These are phyloP conservation scores for Candida namnaoensis DNA, from an alignment of 805 yeast genomes.

Conservation along the genomic window DNA sequence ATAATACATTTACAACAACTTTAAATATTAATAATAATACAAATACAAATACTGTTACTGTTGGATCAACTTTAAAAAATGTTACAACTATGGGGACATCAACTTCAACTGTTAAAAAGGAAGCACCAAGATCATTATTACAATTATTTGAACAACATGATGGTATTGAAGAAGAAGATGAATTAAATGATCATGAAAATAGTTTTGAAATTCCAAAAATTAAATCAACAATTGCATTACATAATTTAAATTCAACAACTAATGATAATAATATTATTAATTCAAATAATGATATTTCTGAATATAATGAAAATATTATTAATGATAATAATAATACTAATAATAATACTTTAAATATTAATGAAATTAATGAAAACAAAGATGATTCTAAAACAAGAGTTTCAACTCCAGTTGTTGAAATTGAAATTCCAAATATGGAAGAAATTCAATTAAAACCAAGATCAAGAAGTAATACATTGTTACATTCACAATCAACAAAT, in stretches of 20 bases:
- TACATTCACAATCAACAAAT: slow-evolving; percentile 12
- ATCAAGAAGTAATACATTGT: slow-evolving; percentile 21
- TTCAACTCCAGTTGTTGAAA: slow-evolving; percentile 50
- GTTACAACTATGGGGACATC: slow-evolving; percentile 17
- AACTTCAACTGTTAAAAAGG: slow-evolving; percentile 27
- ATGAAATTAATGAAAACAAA: too few species aligned
- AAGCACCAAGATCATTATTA: slow-evolving; percentile 65
- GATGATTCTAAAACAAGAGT: slow-evolving; percentile 28
- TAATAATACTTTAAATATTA: too few species aligned
- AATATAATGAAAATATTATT: too few species aligned
- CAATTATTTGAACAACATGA: slow-evolving; percentile 51
- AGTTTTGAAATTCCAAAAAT: slow-evolving; percentile 16
- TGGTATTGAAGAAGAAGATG: slow-evolving; percentile 7
- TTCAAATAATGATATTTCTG: too few species aligned
- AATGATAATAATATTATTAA: slow-evolving; percentile 4
- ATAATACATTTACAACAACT: slow-evolving; percentile 13
- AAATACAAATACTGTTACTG: slow-evolving; percentile 4
- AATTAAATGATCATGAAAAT: slow-evolving; percentile 4
- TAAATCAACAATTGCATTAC: slow-evolving; percentile 12
- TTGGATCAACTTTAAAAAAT: slow-evolving; percentile 15
- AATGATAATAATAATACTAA: too few species aligned
- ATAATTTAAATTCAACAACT: slow-evolving; percentile 4
- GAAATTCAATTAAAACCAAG: slow-evolving; percentile 21
- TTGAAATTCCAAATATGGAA: slow-evolving; percentile 67
- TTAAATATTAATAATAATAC: too few species aligned